Base-by-base conservation (phyloP, 2,329 filamentous ascomycete genomes). In the Scleromitrula shiraiana region DNA sequence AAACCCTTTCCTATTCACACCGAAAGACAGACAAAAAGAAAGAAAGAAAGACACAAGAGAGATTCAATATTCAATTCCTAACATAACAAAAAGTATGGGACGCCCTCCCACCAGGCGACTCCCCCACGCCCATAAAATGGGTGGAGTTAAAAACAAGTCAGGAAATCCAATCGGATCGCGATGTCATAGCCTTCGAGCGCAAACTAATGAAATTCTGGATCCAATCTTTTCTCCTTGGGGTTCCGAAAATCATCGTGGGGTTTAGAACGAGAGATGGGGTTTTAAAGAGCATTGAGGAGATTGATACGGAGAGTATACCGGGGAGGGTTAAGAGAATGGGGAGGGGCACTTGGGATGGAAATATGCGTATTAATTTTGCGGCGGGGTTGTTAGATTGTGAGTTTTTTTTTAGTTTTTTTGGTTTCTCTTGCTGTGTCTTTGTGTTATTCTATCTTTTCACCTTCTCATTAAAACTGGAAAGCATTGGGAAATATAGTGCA, bases 181-280 rank as follows among this genome's bases (percentile, higher is more conserved):
- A 93, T 59, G 74, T 80, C 61, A 67, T 83, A 17, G 84, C 81
- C 53, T 95, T 91, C 63, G 87, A 96, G 67, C 79, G 86, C 41
- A 97, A 97, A 65, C 75, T 97, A 46, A 78, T 95, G 67, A 94
- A 94, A 62, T 95, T 91, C 68, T 98, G 93, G 93, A 88, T 91
- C 12, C 93, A 97, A 66, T 95, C 87, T 0, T 98, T 95, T 62
- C 74, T 98, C 2, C 81, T 98, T 2, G 91, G 91, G 33, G 90
- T 97, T 1, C 88, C 89, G 0, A 93, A 83, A 56, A 88, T 98
- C 55, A 80, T 96, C 38, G 85, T 98, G 24, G 93, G 93, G 1
- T 96, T 93, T 64, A 82, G 93, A 40, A 82, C 78, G 27, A 78
- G 75, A 48, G 62, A 82, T 47, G 91, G 93, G 7, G 76, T 87